Conservation (phyloP, 2,329 filamentous ascomycete species). For the Ophiostoma populinum region DNA sequence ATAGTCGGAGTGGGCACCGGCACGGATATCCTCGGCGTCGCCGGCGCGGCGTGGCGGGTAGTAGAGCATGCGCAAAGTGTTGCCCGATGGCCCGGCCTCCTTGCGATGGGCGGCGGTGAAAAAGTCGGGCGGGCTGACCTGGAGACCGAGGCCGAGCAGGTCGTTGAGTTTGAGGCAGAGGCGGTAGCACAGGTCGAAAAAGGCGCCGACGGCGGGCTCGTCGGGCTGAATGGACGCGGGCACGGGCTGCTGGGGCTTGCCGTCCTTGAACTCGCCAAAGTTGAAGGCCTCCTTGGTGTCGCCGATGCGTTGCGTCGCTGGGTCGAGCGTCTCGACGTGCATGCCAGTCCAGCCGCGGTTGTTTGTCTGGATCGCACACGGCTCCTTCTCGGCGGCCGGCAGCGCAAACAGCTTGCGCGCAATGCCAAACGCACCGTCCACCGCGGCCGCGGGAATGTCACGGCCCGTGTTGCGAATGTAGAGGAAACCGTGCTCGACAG, state of each 20-base stretch:
- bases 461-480: constrained; percentile 64
- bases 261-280: constrained; percentile 57
- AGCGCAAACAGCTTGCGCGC: constrained; percentile 55
- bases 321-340: constrained; percentile 78
- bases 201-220: constrained; percentile 44
- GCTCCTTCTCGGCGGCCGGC: constrained; percentile 52
- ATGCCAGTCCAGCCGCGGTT: constrained; percentile 83
- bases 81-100: constrained; percentile 29
- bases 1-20: constrained; percentile 87
- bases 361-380: constrained; percentile 58
- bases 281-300: constrained; percentile 97
- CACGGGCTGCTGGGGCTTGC: constrained; percentile 60
- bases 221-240: constrained; percentile 44
- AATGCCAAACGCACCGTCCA: constrained; percentile 58
- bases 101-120: constrained; percentile 34
- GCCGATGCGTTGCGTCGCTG: constrained; percentile 60
- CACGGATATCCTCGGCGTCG: constrained; percentile 50
- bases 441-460: constrained; percentile 47
- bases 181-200: constrained; percentile 51
- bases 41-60: constrained; percentile 40
- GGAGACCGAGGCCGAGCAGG: constrained; percentile 63
- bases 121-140: constrained; percentile 33
- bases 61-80: constrained; percentile 53
- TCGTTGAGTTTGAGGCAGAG: constrained; percentile 58
- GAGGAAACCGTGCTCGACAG: constrained; percentile 70